Base-by-base conservation (phyloP, 805 yeast species). In the Candida xiaguanensis region DNA sequence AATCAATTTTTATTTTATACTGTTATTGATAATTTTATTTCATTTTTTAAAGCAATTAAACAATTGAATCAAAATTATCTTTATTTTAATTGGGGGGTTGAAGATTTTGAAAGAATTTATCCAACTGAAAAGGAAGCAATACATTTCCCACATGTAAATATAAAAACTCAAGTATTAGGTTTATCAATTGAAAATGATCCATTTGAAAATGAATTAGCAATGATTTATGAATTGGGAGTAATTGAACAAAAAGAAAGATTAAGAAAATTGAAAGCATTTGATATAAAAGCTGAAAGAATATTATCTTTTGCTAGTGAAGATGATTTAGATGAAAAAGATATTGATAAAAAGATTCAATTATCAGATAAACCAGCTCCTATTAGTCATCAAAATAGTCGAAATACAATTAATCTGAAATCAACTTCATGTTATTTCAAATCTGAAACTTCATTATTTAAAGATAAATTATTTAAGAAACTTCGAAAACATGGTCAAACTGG, bases 151-250 rank as follows among this genome's bases (percentile, higher is more conserved):
- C 64, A 61, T 15, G 61, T 87, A 2, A 70, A 74, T 16, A 48
- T 89, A 26, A 72, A 64, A 30, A 67, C 95, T 0, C 67, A 67
- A 5, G 65, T 75, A 29, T 68, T 86, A 45, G 67, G 82, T 4
- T 62, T 89, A 27, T 71, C 82, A 17, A 69, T 89, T 46, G 95
- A 86, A 40, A 95, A 86, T 57, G 97, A 91, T 59, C 91, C 95
- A 6, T 89, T 90, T 56, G 98, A 91, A 58, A 68, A 80, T 6
- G 81, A 86, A 49, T 61, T 90, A 34, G 74, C 77, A 16, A 66
- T 77, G 51, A 76, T 82, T 19, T 80, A 74, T 51, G 81, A 82
- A 48, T 67, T 83, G 8, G 95, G 95, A 1, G 36, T 62, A 15
- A 42, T 69, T n/a, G 91, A 82, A 48, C 95, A 87, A 53, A 70